phyloP scores from a whole-genome alignment of 805 yeast species.

The baker's yeast (Saccharomyces cerevisiae) region DNA sequence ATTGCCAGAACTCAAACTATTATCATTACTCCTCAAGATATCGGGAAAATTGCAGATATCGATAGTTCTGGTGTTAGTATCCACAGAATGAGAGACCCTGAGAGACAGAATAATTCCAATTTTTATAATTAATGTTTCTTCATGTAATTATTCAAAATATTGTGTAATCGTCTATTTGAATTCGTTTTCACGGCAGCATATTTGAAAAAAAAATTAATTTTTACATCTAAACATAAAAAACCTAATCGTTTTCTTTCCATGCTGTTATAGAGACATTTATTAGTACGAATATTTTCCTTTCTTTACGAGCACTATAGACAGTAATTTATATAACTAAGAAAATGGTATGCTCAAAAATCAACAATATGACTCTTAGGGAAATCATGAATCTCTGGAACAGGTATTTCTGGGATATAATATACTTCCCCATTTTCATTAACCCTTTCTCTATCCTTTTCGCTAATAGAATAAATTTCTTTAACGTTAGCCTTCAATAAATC shows the following conservation, averaged over 20 bases:
- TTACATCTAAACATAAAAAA: not conserved
- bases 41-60: constrained; percentile 52
- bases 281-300: not conserved
- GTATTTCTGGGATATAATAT: constrained; percentile 68
- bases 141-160: not conserved
- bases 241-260: not conserved
- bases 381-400: constrained; percentile 55
- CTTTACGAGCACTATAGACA: not conserved
- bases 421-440: constrained; percentile 81
- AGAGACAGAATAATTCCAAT: constrained; percentile 26
- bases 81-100: constrained; percentile 47
- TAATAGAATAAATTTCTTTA: constrained; percentile 69
- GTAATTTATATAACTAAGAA: not conserved
- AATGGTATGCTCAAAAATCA: constrained; percentile 39
- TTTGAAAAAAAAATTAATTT: not conserved
- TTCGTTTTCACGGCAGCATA: not conserved
- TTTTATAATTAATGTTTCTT: constrained; percentile 4
- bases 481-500: constrained; percentile 50
- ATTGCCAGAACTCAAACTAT: constrained; percentile 68
- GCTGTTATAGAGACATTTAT: not conserved
- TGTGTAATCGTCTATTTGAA: not conserved
- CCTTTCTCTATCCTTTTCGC: constrained; percentile 82
- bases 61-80: constrained; percentile 56
- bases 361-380: constrained; percentile 52
- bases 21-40: constrained; percentile 90